Percentiles rank a stretch among this genome's conserved stretches.
Conservation (phyloP, 768 basidiomycete genomes). For the Boletus sp. region DNA sequence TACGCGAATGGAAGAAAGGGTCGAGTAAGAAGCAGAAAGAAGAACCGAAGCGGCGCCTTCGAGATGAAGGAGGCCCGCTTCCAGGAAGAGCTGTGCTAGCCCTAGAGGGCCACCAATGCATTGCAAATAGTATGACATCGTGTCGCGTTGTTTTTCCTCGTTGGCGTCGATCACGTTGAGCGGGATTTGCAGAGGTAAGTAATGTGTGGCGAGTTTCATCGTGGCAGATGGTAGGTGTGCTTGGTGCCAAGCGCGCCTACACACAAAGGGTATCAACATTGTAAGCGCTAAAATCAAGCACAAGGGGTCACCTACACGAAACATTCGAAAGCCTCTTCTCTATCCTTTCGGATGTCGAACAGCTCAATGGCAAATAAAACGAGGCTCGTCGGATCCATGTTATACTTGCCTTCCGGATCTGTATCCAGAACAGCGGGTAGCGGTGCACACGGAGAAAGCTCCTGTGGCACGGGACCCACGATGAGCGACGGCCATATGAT, state of each 20-base stretch:
- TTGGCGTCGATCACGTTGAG: slow-evolving; percentile 33
- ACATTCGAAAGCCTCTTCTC: slow-evolving; percentile 77
- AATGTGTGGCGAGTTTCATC: slow-evolving; percentile 74
- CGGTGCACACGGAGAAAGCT: slow-evolving; percentile 50
- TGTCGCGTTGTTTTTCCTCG: slow-evolving; percentile 48
- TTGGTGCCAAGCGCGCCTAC: slow-evolving; percentile 80
- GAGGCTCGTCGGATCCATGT: slow-evolving; percentile 85
- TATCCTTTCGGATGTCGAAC: slow-evolving; percentile 71
- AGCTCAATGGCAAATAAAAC: slow-evolving; percentile 69
- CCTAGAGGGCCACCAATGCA: slow-evolving; percentile 66
- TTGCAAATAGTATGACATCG: slow-evolving; percentile 58
- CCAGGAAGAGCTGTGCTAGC: slow-evolving; percentile 72
- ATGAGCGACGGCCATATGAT: slow-evolving; percentile 83
- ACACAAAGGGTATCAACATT: background rate
- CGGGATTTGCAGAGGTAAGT: slow-evolving; percentile 57
- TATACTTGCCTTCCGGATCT: slow-evolving; percentile 59
- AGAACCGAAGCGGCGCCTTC: slow-evolving; percentile 76
- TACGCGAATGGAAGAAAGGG: slow-evolving; percentile 74
- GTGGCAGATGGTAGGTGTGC: slow-evolving; percentile 72
- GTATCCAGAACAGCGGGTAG: slow-evolving; percentile 54
- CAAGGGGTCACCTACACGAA: slow-evolving; percentile 55
- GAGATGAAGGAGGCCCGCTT: slow-evolving; percentile 77
- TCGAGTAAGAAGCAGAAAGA: slow-evolving; percentile 71
- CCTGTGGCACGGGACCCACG: slow-evolving; percentile 65
- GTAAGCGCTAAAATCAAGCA: background rate